These are phyloP conservation scores for Alternaria gansuensis DNA, from an alignment of 2,329 filamentous ascomycete genomes.

Conservation along the genomic window DNA sequence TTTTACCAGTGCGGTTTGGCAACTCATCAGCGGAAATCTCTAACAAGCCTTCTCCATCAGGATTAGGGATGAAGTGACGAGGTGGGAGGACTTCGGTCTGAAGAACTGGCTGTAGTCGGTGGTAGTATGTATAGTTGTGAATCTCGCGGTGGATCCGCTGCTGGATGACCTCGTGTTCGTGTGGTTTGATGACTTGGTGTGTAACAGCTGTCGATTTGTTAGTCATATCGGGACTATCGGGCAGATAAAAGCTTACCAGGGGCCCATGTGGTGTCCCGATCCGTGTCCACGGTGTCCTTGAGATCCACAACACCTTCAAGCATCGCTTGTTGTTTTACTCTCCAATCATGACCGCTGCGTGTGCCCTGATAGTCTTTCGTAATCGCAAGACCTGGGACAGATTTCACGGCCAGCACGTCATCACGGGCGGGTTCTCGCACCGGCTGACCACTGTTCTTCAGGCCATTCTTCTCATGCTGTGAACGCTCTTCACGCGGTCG, in stretches of 20 bases:
- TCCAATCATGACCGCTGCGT: conserved; percentile 11
- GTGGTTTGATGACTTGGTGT: conserved; percentile 59
- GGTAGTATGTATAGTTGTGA: conserved; percentile 63
- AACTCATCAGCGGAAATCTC: conserved; percentile 59
- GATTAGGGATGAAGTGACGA: conserved; percentile 60
- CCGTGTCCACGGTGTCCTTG: conserved; percentile 52
- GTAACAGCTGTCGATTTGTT: conserved; percentile 56
- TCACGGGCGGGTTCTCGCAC: background rate
- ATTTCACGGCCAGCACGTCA: conserved; percentile 8
- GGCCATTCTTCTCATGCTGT: conserved; percentile 9
- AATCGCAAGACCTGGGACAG: background rate
- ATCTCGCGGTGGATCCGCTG: conserved; percentile 63
- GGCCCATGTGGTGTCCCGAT: conserved; percentile 50
- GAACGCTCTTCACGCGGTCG: conserved; percentile 13
- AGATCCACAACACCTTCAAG: conserved; percentile 50
- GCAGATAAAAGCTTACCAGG: conserved; percentile 45
- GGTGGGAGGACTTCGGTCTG: conserved; percentile 64
- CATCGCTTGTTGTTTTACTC: conserved; percentile 17
- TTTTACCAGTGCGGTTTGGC: conserved; percentile 44
- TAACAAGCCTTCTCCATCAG: conserved; percentile 48
- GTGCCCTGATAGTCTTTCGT: background rate
- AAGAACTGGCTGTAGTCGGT: conserved; percentile 63
- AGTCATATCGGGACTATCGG: conserved; percentile 12
- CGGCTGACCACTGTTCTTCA: conserved; percentile 18
- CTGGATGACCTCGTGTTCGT: conserved; percentile 58